Evolutionary conservation across 2,329 filamentous ascomycete species (phyloP).

Genomic region (Alternaria novae-zelandiae): DNA sequence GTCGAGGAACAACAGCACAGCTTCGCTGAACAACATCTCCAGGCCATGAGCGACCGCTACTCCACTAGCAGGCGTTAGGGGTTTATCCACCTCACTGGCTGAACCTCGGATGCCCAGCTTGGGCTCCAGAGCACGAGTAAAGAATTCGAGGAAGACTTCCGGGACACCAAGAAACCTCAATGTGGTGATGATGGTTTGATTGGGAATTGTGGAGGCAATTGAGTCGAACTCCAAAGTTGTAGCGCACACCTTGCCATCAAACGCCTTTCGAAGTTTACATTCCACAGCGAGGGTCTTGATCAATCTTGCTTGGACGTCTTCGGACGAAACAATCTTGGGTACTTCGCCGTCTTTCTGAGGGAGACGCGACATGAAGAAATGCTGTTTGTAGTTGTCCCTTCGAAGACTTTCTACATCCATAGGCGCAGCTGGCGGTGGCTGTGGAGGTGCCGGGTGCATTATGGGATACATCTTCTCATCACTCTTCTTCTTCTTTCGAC

Average conservation of each 20-base stretch:
- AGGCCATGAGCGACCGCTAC: slow-evolving; percentile 30
- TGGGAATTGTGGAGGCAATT: slow-evolving; percentile 65
- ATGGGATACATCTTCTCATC: background rate
- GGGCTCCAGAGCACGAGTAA: slow-evolving; percentile 56
- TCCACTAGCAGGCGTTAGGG: slow-evolving; percentile 25
- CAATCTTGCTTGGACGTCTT: slow-evolving; percentile 28
- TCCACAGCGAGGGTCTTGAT: slow-evolving; percentile 36
- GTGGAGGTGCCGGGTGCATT: background rate
- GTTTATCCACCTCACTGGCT: slow-evolving; percentile 24
- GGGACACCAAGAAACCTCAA: slow-evolving; percentile 67
- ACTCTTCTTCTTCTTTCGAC: background rate
- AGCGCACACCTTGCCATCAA: slow-evolving; percentile 21
- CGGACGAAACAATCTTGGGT: background rate
- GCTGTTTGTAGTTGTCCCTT: slow-evolving; percentile 15
- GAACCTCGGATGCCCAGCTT: slow-evolving; percentile 34
- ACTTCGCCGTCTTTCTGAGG: slow-evolving; percentile 17
- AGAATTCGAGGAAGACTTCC: slow-evolving; percentile 64
- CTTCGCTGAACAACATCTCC: slow-evolving; percentile 34
- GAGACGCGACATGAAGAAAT: slow-evolving; percentile 38
- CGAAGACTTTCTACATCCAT: slow-evolving; percentile 15
- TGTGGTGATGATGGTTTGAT: slow-evolving; percentile 63
- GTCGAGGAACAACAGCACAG: slow-evolving; percentile 39
- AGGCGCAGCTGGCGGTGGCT: background rate
- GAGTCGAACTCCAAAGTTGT: slow-evolving; percentile 48
- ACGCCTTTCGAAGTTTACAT: slow-evolving; percentile 22